phyloP scores from a whole-genome alignment of 164 flowering plant species.

The Vitis vinifera region ASM3070453v1 NC_081808.1:3199501-3200000 shows the following conservation, averaged over 20 bases:
- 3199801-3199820: conserved; percentile 40
- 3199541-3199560: conserved; percentile 36
- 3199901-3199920: conserved; percentile 35
- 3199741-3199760: conserved; percentile 32
- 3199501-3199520: conserved; percentile 51
- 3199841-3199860: conserved; percentile 30
- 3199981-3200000: conserved; percentile 40
- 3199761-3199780: conserved; percentile 37
- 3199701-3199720: conserved; percentile 28
- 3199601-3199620: conserved; percentile 29
- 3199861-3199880: conserved; percentile 42
- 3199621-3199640: conserved; percentile 42
- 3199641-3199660: conserved; percentile 24
- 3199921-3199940: conserved; percentile 45
- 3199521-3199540: conserved; percentile 42
- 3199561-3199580: conserved; percentile 31
- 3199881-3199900: conserved; percentile 33
- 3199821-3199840: conserved; percentile 34
- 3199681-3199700: conserved; percentile 23
- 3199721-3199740: conserved; percentile 18
- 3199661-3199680: conserved; percentile 26
- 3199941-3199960: conserved; percentile 30
- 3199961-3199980: conserved; percentile 44
- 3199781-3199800: conserved; percentile 25
- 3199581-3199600: conserved; percentile 11